Evolutionary conservation across 164 flowering plant genomes (phyloP).

Genomic region (Pachysandra terminalis): DNA sequence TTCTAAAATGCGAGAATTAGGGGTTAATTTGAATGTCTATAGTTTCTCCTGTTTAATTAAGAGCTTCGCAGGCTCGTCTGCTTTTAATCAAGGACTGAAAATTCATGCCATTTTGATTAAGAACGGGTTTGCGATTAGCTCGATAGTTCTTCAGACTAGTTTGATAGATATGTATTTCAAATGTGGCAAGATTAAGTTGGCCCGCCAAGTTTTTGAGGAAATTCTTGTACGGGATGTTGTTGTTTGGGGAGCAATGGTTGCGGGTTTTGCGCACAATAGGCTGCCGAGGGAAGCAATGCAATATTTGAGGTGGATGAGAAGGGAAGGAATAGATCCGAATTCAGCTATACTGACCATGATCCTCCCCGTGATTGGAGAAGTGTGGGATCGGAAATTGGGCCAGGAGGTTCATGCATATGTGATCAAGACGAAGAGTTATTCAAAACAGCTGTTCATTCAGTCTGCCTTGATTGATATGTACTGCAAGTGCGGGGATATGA

Average conservation of each 20-base stretch:
- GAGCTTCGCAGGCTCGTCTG: slow-evolving; percentile 67
- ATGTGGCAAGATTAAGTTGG: slow-evolving; percentile 72
- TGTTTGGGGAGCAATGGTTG: slow-evolving; percentile 80
- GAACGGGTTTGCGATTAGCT: slow-evolving; percentile 53
- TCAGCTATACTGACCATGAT: slow-evolving; percentile 60
- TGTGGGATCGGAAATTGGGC: slow-evolving; percentile 46
- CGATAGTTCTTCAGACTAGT: slow-evolving; percentile 46
- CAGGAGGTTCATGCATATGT: slow-evolving; percentile 74
- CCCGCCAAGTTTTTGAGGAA: slow-evolving; percentile 62
- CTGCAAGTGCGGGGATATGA: slow-evolving; percentile 77
- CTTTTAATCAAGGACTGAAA: slow-evolving; percentile 56
- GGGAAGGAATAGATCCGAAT: slow-evolving; percentile 59
- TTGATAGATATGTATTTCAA: slow-evolving; percentile 88
- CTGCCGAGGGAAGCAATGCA: slow-evolving; percentile 55
- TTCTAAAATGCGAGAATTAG: slow-evolving; percentile 55
- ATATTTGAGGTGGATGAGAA: slow-evolving; percentile 53
- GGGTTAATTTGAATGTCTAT: slow-evolving; percentile 67
- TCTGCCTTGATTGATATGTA: slow-evolving; percentile 84
- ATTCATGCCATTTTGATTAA: slow-evolving; percentile 67
- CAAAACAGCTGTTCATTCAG: slow-evolving; percentile 52
- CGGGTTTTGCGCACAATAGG: slow-evolving; percentile 81
- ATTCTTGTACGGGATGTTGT: slow-evolving; percentile 61
- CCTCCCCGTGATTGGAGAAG: slow-evolving; percentile 69
- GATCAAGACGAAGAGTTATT: slow-evolving; percentile 48
- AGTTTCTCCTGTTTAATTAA: slow-evolving; percentile 69